phyloP scores from a whole-genome alignment of 352 stramenopile species.

The Bremia lactucae region DNA sequence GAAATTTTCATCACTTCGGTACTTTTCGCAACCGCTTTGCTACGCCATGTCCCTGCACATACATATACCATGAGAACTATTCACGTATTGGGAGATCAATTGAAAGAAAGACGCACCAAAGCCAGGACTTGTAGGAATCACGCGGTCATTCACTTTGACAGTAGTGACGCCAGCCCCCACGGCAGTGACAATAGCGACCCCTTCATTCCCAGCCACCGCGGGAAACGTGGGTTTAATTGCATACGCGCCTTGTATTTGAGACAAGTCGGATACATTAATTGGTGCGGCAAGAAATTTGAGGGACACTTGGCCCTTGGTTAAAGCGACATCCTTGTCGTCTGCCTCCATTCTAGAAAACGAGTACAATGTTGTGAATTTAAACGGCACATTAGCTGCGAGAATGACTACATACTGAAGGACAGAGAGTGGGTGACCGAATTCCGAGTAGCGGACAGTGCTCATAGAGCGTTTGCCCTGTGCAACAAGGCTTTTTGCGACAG shows the following conservation, averaged over 20 bases:
- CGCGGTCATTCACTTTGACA: constrained; percentile 80
- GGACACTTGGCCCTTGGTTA: constrained; percentile 53
- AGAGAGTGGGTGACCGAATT: constrained; percentile 57
- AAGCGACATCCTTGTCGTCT: constrained; percentile 47
- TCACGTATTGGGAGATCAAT: no score
- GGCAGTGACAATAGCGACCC: constrained; percentile 75
- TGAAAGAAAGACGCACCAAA: constrained; percentile 57
- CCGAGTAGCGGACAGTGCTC: constrained; percentile 63
- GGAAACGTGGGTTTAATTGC: constrained; percentile 67
- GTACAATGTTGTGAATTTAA: neutral
- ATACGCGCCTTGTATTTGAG: constrained; percentile 82
- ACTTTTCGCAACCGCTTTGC: constrained; percentile 52
- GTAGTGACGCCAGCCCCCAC: constrained; percentile 71
- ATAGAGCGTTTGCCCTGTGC: constrained; percentile 45
- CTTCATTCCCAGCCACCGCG: constrained; percentile 77
- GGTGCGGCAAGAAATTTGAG: constrained; percentile 84
- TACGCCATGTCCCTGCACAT: constrained; percentile 51
- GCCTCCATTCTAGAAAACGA: constrained; percentile 36
- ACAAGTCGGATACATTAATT: constrained; percentile 84
- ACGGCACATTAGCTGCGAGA: neutral
- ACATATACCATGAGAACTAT: no score
- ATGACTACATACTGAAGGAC: constrained; percentile 39
- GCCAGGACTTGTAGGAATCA: constrained; percentile 56
- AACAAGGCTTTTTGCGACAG: constrained; percentile 42
- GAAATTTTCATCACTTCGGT: constrained; percentile 61